Evolutionary conservation across 1,284 basidiomycete genomes (phyloP), one percentile per base, ranked within the genome.

Genomic region (Tilletia setariae): DNA sequence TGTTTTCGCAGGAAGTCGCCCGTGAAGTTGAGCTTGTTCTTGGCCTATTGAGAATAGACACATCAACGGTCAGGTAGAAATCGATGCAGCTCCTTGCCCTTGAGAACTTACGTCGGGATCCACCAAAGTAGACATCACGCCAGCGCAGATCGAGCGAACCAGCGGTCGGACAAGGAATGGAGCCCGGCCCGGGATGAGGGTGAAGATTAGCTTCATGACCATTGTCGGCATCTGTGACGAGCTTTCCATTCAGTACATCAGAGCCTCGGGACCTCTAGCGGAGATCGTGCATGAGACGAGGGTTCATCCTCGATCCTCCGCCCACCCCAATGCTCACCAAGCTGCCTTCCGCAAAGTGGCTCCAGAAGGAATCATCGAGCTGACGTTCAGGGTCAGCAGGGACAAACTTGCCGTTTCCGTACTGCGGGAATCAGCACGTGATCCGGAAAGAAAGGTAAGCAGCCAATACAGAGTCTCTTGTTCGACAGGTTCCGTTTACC

Each of bases 111-210:
- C 66, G 63, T 81, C 76, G 1, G 79, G 79, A 63, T 77, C 76
- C 32, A 76, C 65, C 63, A 79, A 74, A 1, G 67, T 64, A 16
- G 70, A 51, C 53, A 70, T 66, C 53, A 79, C 73, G 56, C 69
- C 70, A 47, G 35, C 65, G 64, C 69, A 71, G 43, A 82, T 78
- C 23, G 69, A 68, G 35, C 68, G 74, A 21, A 74, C 78, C 44
- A 82, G 64, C 6, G 79, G 79, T 30, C 79, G 73, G 28, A 79
- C 71, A 28, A 81, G 71, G 75, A 82, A 82, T 8, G 79, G 78
- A 63, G 74, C 71, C 66, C 76, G 74, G n/a, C 64, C 64, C 0
- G 80, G 79, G 16, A 79, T 65, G 64, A 76, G 59, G 56, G 68
- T 72, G 64, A 82, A 75, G 30, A 81, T 65, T 2, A 78, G 70